Conservation (phyloP, 176 grass and related monocot genomes). For the Juncus inflexus region DNA sequence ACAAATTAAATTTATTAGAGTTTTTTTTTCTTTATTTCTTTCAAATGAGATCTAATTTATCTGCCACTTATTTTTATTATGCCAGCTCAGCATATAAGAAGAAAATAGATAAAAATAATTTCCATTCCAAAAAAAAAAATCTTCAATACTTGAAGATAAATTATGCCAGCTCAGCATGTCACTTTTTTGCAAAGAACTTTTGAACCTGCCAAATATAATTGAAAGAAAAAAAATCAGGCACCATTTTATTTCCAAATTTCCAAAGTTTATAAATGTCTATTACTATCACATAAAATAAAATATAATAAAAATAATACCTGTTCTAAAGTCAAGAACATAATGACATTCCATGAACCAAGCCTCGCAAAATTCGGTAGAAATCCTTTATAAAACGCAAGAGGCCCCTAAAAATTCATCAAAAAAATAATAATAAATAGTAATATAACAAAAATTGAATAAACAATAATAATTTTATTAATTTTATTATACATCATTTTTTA, state of each 20-base stretch:
- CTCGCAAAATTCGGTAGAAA: conserved; percentile 91
- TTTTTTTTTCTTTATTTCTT: no score
- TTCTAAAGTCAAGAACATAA: conserved; percentile 98
- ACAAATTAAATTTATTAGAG: no score
- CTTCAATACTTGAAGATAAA: neutral
- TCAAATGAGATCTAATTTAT: no score
- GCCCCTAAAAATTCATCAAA: conserved; percentile 41
- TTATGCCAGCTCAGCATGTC: conserved; percentile 20
- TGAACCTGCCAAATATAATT: conserved; percentile 45
- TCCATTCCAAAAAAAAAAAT: neutral
- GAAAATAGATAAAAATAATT: neutral
- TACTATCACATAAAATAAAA: neutral
- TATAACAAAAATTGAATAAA: conserved; percentile 12
- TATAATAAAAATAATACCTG: conserved; percentile 43
- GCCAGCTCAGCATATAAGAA: no score
- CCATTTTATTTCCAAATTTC: neutral
- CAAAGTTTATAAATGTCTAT: neutral
- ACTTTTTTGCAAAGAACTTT: conserved; percentile 55
- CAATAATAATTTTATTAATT: neutral
- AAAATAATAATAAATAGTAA: conserved; percentile 8
- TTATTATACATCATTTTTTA: conserved; percentile 83
- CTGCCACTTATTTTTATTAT: no score
- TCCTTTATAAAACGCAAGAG: conserved; percentile 85
- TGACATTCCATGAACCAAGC: conserved; percentile 96
- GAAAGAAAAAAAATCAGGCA: neutral